Evolutionary conservation across 345 rosid species (phyloP).

Genomic region (Anacardium occidentale): DNA sequence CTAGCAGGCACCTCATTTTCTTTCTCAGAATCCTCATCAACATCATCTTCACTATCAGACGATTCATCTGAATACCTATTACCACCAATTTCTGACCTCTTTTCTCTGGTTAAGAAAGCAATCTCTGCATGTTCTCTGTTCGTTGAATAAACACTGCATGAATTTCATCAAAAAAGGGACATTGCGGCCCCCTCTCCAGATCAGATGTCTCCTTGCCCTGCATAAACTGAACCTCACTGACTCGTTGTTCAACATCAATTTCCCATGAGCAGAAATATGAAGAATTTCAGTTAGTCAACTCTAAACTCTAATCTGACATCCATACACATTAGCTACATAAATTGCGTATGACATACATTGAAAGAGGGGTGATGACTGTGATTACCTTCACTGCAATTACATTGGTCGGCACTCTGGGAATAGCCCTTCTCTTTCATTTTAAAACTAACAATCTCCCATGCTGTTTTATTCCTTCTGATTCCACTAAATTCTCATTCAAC

Average conservation of each 20-base stretch:
- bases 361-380: background rate
- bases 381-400: conserved; percentile 67
- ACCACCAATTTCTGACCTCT: conserved; percentile 26
- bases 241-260: background rate
- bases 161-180: conserved; percentile 56
- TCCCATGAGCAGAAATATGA: background rate
- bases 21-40: conserved; percentile 30
- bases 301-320: too few species aligned
- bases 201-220: conserved; percentile 63
- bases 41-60: conserved; percentile 39
- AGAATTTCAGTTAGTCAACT: background rate
- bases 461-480: conserved; percentile 47
- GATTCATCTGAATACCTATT: conserved; percentile 36
- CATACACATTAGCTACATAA: too few species aligned
- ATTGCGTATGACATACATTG: too few species aligned
- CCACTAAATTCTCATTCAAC: conserved; percentile 50
- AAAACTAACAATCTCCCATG: conserved; percentile 51
- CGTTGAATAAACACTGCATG: conserved; percentile 46
- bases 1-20: conserved; percentile 34
- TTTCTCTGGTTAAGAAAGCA: conserved; percentile 41
- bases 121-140: conserved; percentile 40
- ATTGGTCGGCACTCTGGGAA: conserved; percentile 52
- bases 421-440: conserved; percentile 50
- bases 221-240: background rate
- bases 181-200: conserved; percentile 43